These are phyloP conservation scores for Boletus mariae DNA, from an alignment of 1,284 basidiomycete genomes.

Conservation along the genomic window DNA sequence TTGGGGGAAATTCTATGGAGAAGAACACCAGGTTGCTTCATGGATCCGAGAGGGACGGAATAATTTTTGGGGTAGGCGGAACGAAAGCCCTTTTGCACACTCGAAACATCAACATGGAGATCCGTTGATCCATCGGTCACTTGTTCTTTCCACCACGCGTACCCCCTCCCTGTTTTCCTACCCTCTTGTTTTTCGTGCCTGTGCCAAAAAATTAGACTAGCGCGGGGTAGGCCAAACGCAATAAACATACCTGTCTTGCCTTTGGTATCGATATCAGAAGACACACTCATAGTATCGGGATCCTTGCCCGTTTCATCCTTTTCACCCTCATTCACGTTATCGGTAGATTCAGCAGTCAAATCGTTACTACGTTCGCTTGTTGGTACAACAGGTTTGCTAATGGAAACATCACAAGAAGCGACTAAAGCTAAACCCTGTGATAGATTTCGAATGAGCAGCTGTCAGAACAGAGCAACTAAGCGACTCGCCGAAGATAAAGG, in stretches of 20 bases:
- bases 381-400: constrained; percentile 28
- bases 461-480: constrained; percentile 25
- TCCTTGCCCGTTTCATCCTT: constrained; percentile 25
- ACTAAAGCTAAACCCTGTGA: constrained; percentile 13
- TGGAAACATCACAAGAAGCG: constrained; percentile 5
- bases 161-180: not conserved
- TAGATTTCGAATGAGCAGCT: constrained; percentile 24
- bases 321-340: constrained; percentile 21
- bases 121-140: not conserved
- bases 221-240: not conserved
- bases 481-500: constrained; percentile 30
- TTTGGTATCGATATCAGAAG: constrained; percentile 21
- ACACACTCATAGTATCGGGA: constrained; percentile 10
- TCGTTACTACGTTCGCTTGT: constrained; percentile 22
- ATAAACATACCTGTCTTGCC: constrained; percentile 14
- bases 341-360: constrained; percentile 21
- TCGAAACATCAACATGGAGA: not conserved
- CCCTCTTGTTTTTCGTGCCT: not conserved
- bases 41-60: not conserved
- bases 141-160: not conserved
- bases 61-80: not conserved
- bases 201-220: constrained; percentile 8
- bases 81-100: not conserved
- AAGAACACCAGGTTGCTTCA: constrained; percentile 25
- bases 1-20: constrained; percentile 3